These are phyloP conservation scores for Patellaria atrata DNA, from an alignment of 495 filamentous ascomycete species.

Conservation along the genomic window DNA sequence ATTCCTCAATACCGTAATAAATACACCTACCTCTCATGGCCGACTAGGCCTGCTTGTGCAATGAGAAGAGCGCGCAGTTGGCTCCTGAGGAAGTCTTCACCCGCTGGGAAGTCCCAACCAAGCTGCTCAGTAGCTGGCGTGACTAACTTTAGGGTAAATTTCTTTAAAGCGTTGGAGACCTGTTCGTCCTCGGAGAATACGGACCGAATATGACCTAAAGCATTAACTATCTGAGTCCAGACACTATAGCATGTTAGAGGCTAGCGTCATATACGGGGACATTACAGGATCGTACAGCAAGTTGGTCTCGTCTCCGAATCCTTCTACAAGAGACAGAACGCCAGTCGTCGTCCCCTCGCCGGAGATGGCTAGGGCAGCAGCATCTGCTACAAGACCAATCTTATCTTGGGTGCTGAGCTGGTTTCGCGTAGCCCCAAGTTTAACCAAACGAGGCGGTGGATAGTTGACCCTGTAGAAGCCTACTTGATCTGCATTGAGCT, in stretches of 20 bases:
- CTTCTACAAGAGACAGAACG: slow-evolving; percentile 64
- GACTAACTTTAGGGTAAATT: slow-evolving; percentile 58
- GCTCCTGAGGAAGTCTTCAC: slow-evolving; percentile 67
- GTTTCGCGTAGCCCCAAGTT: slow-evolving; percentile 60
- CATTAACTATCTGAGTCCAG: slow-evolving; percentile 68
- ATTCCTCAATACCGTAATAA: not conserved
- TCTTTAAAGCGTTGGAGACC: slow-evolving; percentile 50
- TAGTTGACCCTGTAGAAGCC: slow-evolving; percentile 94
- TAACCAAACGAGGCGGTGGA: slow-evolving; percentile 58
- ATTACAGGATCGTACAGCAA: slow-evolving; percentile 42
- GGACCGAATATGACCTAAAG: slow-evolving; percentile 48
- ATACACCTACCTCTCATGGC: slow-evolving; percentile 55
- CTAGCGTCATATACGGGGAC: not conserved
- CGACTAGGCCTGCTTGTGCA: slow-evolving; percentile 52
- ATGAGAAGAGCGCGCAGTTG: slow-evolving; percentile 74
- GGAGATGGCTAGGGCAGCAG: slow-evolving; percentile 78
- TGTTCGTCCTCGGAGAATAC: slow-evolving; percentile 46
- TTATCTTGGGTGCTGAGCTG: slow-evolving; percentile 73
- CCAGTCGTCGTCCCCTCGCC: slow-evolving; percentile 69
- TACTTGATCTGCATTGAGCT: slow-evolving; percentile 73
- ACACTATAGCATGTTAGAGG: slow-evolving; percentile 38
- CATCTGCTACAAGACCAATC: slow-evolving; percentile 79
- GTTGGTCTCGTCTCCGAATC: slow-evolving; percentile 64
- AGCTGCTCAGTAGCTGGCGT: slow-evolving; percentile 56
- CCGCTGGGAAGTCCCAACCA: slow-evolving; percentile 65